Conservation (phyloP, 2,329 filamentous ascomycete species). For the Xylariaceae sp. region DNA sequence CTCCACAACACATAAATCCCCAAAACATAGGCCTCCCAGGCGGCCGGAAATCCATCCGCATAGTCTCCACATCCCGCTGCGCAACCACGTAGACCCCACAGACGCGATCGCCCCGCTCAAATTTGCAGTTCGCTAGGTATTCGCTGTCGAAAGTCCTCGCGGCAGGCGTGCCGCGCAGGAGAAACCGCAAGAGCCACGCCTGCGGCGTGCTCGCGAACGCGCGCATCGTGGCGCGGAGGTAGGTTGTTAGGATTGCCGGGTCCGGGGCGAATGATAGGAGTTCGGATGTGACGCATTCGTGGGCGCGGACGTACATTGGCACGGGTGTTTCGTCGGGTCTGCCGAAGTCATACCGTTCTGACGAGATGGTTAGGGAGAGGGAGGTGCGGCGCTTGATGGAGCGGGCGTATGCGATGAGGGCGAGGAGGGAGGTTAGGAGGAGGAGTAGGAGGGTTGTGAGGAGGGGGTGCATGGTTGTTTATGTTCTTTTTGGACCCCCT, state of each 20-base stretch:
- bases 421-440: too few species aligned
- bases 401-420: too few species aligned
- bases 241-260: conserved; percentile 17
- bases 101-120: conserved; percentile 22
- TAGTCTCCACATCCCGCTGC: conserved; percentile 9
- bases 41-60: conserved; percentile 23
- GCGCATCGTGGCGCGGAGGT: conserved; percentile 23
- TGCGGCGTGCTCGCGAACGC: conserved; percentile 26
- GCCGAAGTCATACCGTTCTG: too few species aligned
- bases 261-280: conserved; percentile 8
- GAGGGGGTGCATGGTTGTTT: too few species aligned
- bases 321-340: not conserved
- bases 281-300: conserved; percentile 22
- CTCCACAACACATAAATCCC: conserved; percentile 22
- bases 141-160: conserved; percentile 11
- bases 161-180: conserved; percentile 10
- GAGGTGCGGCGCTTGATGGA: too few species aligned
- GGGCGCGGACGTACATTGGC: conserved; percentile 16
- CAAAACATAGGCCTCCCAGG: conserved; percentile 23
- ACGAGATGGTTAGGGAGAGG: not conserved
- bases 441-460: too few species aligned
- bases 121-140: conserved; percentile 21
- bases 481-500: too few species aligned
- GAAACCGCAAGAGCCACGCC: conserved; percentile 20
- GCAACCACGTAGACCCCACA: conserved; percentile 27